Evolutionary conservation across 371 early-diverging fungal species (phyloP), one percentile per base, ranked within the genome.

Genomic region (Chytridium lagenaria): DNA sequence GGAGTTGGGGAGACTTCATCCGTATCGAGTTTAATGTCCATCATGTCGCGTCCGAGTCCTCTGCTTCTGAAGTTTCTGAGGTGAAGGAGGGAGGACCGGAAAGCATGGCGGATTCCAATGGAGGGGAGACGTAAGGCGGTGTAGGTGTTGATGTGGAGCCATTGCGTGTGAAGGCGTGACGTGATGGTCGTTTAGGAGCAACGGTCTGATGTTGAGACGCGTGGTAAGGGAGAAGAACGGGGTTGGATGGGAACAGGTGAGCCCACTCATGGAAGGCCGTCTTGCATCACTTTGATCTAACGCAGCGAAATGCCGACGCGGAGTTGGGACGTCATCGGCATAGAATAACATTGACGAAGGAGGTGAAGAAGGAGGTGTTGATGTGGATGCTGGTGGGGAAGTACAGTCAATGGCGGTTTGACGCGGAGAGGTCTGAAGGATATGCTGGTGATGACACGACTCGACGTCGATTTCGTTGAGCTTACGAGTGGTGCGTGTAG

Each of bases 401-500:
- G 57, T 7, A 5, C 23, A 23, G 30, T 30, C 23, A 30, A 26
- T 7, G 55, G 5, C 5, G 12, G 5, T 10, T 15, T 55, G 57
- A 15, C 26, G 15, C 26, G 26, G 26, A 55, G 23, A 12, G 12
- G 7, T 19, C 19, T 44, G 44, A 44, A 7, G 55, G 5, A 22
- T 10, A 5, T 52, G 55, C 55, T 52, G 55, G 55, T 52, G 55
- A 52, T 5, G 30, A 34, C 10, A 30, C 5, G 30, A 30, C 36
- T 61, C 61, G 36, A 61, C 36, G 36, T 61, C 61, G 34, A 30
- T 19, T 44, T 67, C 49, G 59, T 50, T 59, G 26, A 76, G 61
- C 55, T 61, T 73, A 22, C 50, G 67, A 0, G 77, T 73, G 0
- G 70, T 69, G 1, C 68, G 61, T 22, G 30, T 28, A 5, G 73